These are phyloP conservation scores for Starmerella scarabaei DNA, from an alignment of 805 yeast genomes.

Conservation along the genomic window DNA sequence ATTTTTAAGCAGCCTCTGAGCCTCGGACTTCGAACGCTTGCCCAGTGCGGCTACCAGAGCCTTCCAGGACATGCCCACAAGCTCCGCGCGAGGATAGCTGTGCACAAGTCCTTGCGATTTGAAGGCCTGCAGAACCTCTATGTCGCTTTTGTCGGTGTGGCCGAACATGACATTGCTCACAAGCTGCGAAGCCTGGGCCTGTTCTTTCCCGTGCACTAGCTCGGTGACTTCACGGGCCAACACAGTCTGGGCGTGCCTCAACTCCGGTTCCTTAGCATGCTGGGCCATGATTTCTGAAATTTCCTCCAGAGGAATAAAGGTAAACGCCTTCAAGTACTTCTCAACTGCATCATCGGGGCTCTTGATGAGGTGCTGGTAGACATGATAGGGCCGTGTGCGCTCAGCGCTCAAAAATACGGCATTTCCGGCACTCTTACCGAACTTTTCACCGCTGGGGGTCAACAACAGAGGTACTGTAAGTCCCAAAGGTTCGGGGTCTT, in stretches of 20 bases:
- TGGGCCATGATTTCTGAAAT: slow-evolving; percentile 40
- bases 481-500: slow-evolving; percentile 40
- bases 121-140: slow-evolving; percentile 44
- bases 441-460: slow-evolving; percentile 79
- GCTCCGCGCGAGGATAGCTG: slow-evolving; percentile 27
- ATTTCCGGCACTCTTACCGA: slow-evolving; percentile 95
- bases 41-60: slow-evolving; percentile 37
- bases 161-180: slow-evolving; percentile 60
- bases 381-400: slow-evolving; percentile 65
- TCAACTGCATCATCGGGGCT: slow-evolving; percentile 51
- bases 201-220: slow-evolving; percentile 71
- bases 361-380: slow-evolving; percentile 77
- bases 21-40: slow-evolving; percentile 37
- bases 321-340: slow-evolving; percentile 59
- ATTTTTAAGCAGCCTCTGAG: slow-evolving; percentile 45
- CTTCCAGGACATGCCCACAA: slow-evolving; percentile 35
- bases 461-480: slow-evolving; percentile 82
- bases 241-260: slow-evolving; percentile 57
- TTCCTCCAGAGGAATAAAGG: slow-evolving; percentile 53
- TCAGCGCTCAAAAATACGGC: slow-evolving; percentile 73
- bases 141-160: slow-evolving; percentile 34
- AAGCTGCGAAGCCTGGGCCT: slow-evolving; percentile 52
- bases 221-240: slow-evolving; percentile 80
- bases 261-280: slow-evolving; percentile 49
- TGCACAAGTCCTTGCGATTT: slow-evolving; percentile 43